Evolutionary conservation across 768 basidiomycete species (phyloP).

Genomic region (Tubosaeta brunneosetosa): DNA sequence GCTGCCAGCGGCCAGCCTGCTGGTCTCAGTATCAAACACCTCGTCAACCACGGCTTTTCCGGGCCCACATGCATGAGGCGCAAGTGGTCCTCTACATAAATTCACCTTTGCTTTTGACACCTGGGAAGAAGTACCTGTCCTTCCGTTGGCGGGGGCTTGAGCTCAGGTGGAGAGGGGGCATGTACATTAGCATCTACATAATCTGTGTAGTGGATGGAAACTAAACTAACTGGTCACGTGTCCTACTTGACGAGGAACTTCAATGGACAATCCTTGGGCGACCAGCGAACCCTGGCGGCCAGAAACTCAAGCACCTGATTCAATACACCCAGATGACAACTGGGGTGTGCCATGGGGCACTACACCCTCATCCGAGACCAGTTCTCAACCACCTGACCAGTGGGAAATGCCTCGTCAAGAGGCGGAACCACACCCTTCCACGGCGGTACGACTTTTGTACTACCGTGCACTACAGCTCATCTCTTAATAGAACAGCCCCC

Average conservation of each 20-base stretch:
- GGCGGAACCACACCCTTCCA: slow-evolving; percentile 55
- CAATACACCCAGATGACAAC: slow-evolving; percentile 15
- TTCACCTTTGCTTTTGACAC: too few species aligned
- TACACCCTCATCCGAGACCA: slow-evolving; percentile 10
- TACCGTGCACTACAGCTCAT: slow-evolving; percentile 13
- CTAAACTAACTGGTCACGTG: too few species aligned
- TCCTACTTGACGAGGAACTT: neutral
- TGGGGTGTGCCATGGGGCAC: slow-evolving; percentile 43
- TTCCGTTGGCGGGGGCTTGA: too few species aligned
- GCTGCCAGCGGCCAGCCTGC: too few species aligned
- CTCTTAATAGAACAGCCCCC: slow-evolving; percentile 51
- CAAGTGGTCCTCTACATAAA: too few species aligned
- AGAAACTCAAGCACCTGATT: neutral
- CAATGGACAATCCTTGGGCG: slow-evolving; percentile 76
- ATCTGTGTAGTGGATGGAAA: too few species aligned
- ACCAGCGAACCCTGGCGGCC: slow-evolving; percentile 29
- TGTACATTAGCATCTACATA: too few species aligned
- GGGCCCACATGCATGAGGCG: too few species aligned
- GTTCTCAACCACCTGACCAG: slow-evolving; percentile 43
- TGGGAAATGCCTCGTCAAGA: slow-evolving; percentile 61
- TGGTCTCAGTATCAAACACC: too few species aligned
- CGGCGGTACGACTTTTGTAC: slow-evolving; percentile 50
- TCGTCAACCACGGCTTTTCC: too few species aligned
- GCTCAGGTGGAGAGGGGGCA: too few species aligned
- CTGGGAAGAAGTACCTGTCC: too few species aligned